Percentiles rank a stretch among this genome's conserved stretches.
phyloP scores from a whole-genome alignment of 2,329 filamentous ascomycete species.

The Aspergillus uvarum region DNA sequence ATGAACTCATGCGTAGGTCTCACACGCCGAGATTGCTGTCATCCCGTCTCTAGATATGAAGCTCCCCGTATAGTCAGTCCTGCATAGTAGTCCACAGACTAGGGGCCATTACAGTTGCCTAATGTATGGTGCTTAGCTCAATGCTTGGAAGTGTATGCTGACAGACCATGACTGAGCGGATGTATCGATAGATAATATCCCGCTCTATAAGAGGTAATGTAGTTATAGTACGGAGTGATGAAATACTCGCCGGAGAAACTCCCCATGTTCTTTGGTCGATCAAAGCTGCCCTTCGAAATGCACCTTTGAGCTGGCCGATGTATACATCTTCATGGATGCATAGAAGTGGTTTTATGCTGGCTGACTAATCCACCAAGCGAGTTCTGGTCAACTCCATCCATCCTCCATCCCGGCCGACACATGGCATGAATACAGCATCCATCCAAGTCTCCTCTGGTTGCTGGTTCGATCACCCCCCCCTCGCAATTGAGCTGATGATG shows the following conservation, averaged over 20 bases:
- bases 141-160: too few relatives aligned
- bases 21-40: too few relatives aligned
- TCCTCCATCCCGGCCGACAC: constrained; percentile 3
- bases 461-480: constrained; percentile 1
- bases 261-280: not conserved
- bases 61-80: too few relatives aligned
- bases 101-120: too few relatives aligned
- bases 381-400: not conserved
- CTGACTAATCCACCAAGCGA: constrained; percentile 13
- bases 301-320: not conserved
- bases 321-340: not conserved
- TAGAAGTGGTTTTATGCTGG: not conserved
- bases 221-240: too few relatives aligned
- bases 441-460: not conserved
- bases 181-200: too few relatives aligned
- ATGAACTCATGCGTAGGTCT: too few relatives aligned
- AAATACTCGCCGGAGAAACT: too few relatives aligned
- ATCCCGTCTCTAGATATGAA: too few relatives aligned
- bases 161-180: too few relatives aligned
- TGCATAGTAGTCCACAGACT: too few relatives aligned
- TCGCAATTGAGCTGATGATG: constrained; percentile 12
- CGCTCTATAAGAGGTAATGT: too few relatives aligned
- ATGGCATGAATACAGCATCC: constrained; percentile 16
- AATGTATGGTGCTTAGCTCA: not conserved
- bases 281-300: not conserved